These are phyloP conservation scores for Kuraishia piskuri DNA, from an alignment of 805 yeast genomes.

Conservation along the genomic window DNA sequence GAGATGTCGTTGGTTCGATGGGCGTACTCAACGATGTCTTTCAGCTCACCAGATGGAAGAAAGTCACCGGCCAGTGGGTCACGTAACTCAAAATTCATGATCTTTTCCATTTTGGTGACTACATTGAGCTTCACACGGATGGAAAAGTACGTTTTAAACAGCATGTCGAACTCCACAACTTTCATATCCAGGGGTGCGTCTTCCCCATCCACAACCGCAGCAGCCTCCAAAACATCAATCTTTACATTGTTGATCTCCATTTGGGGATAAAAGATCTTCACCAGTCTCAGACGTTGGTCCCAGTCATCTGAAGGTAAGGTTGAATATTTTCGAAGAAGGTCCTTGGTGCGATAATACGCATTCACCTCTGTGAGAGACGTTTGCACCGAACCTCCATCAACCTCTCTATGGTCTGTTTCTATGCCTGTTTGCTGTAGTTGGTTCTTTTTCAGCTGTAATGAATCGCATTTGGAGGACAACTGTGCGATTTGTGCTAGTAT, in stretches of 20 bases:
- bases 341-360: background rate
- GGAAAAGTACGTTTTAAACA: constrained; percentile 10
- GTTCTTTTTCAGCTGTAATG: background rate
- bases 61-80: constrained; percentile 5
- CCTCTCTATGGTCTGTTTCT: no score
- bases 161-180: constrained; percentile 7
- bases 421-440: background rate
- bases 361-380: background rate
- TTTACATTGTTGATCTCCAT: constrained; percentile 13
- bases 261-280: constrained; percentile 18
- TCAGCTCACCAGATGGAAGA: constrained; percentile 10
- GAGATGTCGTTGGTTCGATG: constrained; percentile 13
- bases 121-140: constrained; percentile 9
- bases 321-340: constrained; percentile 8
- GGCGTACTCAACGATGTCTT: constrained; percentile 8
- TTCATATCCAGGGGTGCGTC: background rate
- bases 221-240: background rate
- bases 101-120: constrained; percentile 7
- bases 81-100: constrained; percentile 6
- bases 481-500: background rate
- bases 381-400: no score
- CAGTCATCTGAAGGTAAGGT: constrained; percentile 20
- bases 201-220: background rate
- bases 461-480: background rate
- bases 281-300: constrained; percentile 12